phyloP scores from a whole-genome alignment of 805 yeast genomes.

The Lipomyces chichibuensis region DNA sequence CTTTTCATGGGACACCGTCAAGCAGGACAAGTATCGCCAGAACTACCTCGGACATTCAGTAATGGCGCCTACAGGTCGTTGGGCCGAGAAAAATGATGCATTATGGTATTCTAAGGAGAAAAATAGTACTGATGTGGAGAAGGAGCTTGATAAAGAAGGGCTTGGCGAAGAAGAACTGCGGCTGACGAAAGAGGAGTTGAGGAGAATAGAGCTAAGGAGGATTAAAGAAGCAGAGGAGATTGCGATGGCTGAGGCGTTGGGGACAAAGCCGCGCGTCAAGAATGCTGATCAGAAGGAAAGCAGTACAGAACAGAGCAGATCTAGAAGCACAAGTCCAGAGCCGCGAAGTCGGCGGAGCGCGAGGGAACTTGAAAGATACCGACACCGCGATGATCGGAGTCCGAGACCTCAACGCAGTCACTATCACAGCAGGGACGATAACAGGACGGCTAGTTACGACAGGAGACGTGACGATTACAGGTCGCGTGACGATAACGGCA shows the following conservation, averaged over 20 bases:
- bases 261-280: slow-evolving; percentile 13
- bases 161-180: slow-evolving; percentile 1
- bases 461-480: not conserved
- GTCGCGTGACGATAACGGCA: not conserved
- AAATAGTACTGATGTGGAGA: not conserved
- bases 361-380: not conserved
- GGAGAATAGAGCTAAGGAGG: slow-evolving; percentile 16
- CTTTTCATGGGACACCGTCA: slow-evolving; percentile 40
- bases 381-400: not conserved
- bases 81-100: slow-evolving; percentile 36
- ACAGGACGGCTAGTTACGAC: not conserved
- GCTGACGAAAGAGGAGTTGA: slow-evolving; percentile 11
- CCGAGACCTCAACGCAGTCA: not conserved
- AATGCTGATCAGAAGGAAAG: not conserved
- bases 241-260: slow-evolving; percentile 36
- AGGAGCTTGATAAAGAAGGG: slow-evolving; percentile 5
- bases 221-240: slow-evolving; percentile 32
- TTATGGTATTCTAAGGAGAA: slow-evolving; percentile 39
- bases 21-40: slow-evolving; percentile 38
- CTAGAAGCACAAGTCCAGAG: slow-evolving; percentile 8
- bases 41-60: slow-evolving; percentile 40
- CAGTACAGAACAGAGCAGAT: not conserved
- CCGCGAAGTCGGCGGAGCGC: slow-evolving; percentile 6
- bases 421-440: not conserved
- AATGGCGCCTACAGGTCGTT: slow-evolving; percentile 41